A percentile compares a stretch with the other conserved stretches of the same genome.
phyloP scores from a whole-genome alignment of 345 rosid genomes.

The Cardiospermum halicacabum region DNA sequence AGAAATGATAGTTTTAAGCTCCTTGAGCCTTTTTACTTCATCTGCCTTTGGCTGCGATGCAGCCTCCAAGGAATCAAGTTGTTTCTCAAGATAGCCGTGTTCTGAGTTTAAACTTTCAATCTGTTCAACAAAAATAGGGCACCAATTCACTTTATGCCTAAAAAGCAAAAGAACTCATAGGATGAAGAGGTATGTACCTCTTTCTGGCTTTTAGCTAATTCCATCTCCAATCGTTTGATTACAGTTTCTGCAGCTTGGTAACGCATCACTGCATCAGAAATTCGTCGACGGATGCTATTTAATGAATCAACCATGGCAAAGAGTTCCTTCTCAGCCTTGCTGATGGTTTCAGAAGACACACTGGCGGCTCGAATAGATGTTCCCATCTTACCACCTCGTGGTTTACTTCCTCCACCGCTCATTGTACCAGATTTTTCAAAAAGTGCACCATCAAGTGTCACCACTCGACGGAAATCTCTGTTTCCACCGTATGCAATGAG shows the following conservation, averaged over 20 bases:
- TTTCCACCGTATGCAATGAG: conserved; percentile 80
- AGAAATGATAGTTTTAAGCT: conserved; percentile 52
- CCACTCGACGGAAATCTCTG: conserved; percentile 83
- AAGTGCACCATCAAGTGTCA: conserved; percentile 92
- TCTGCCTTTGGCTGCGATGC: conserved; percentile 74
- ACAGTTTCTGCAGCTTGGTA: conserved; percentile 66
- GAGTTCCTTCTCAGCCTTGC: conserved; percentile 72
- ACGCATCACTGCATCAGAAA: conserved; percentile 57
- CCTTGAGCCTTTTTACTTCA: conserved; percentile 59
- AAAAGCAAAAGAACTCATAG: conserved; percentile 1
- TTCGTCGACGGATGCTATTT: conserved; percentile 49
- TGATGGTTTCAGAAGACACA: conserved; percentile 67
- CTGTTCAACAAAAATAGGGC: conserved; percentile 32
- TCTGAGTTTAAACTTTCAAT: conserved; percentile 76
- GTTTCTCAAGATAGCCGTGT: conserved; percentile 65
- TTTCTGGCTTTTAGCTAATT: conserved; percentile 75
- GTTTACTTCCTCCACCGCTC: conserved; percentile 98
- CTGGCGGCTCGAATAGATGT: conserved; percentile 76
- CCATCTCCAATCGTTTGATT: conserved; percentile 67
- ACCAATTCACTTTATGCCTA: conserved; percentile 9
- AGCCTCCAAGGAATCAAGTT: conserved; percentile 71
- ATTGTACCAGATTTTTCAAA: conserved; percentile 96
- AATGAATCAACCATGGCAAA: conserved; percentile 45
- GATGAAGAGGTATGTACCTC: conserved; percentile 44
- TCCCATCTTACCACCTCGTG: conserved; percentile 97